A percentile compares a stretch with the other conserved stretches of the same genome.
Evolutionary conservation across 2,329 filamentous ascomycete genomes (phyloP).

Genomic region (Beauveria medogensis): DNA sequence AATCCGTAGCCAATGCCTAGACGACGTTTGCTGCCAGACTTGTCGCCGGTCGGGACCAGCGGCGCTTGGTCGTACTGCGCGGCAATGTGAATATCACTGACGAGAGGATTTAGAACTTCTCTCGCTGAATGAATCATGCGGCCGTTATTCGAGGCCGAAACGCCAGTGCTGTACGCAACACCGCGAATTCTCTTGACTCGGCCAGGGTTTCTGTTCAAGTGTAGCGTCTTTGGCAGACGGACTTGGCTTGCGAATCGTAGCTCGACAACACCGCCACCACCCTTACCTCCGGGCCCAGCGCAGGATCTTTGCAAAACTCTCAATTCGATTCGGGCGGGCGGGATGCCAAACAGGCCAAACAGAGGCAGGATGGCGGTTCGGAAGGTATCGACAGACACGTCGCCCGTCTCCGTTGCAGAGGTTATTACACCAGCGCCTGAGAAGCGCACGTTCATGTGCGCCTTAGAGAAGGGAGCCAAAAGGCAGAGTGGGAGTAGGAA

Average conservation of each 20-base stretch:
- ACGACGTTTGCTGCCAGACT: conserved; percentile 48
- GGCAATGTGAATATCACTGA: conserved; percentile 85
- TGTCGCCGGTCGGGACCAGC: conserved; percentile 45
- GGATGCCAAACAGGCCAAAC: conserved; percentile 83
- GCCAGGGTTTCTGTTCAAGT: conserved; percentile 73
- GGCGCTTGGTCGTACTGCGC: conserved; percentile 65
- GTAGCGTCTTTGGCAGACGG: conserved; percentile 85
- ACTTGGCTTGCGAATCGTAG: conserved; percentile 90
- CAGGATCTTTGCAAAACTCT: conserved; percentile 75
- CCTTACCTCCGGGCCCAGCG: conserved; percentile 62
- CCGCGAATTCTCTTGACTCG: conserved; percentile 82
- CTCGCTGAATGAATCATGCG: conserved; percentile 89
- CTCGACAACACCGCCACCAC: conserved; percentile 88
- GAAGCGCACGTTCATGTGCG: conserved; percentile 82
- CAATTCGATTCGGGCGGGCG: conserved; percentile 71
- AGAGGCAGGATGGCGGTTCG: conserved; percentile 86
- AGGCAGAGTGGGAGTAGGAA: conserved; percentile 85
- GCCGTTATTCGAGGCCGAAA: conserved; percentile 86
- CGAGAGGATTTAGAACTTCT: conserved; percentile 77
- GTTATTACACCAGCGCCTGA: conserved; percentile 90
- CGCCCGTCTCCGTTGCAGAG: conserved; percentile 70
- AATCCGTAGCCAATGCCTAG: conserved; percentile 88
- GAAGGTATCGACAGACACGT: conserved; percentile 88
- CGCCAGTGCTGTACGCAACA: conserved; percentile 88
- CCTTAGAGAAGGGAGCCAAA: conserved; percentile 87